A percentile compares a stretch with the other conserved stretches of the same genome.
phyloP scores from a whole-genome alignment of 768 basidiomycete genomes.

The Chalciporus sphaerocephalus region DNA sequence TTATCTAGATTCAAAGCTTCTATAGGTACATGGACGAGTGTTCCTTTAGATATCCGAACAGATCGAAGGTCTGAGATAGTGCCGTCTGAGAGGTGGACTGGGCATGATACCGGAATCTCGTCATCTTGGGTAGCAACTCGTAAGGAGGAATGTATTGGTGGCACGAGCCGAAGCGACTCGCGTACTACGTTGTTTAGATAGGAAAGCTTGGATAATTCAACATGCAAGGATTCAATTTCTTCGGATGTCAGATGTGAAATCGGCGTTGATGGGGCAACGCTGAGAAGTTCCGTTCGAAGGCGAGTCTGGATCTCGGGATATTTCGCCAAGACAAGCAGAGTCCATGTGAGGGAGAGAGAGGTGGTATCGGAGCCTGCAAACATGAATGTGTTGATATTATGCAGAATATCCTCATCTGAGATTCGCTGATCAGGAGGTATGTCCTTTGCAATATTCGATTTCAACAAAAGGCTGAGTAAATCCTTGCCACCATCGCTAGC shows the following conservation, averaged over 20 bases:
- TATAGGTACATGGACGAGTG: constrained; percentile 71
- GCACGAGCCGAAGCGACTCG: constrained; percentile 73
- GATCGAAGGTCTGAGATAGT: constrained; percentile 38
- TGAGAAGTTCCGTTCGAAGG: constrained; percentile 64
- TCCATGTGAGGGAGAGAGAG: constrained; percentile 81
- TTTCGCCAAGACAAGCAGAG: constrained; percentile 67
- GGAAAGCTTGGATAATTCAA: constrained; percentile 54
- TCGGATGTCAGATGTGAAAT: constrained; percentile 52
- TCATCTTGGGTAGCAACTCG: constrained; percentile 78
- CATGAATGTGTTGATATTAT: constrained; percentile 86
- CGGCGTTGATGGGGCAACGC: constrained; percentile 39
- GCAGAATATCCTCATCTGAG: constrained; percentile 81
- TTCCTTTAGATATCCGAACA: constrained; percentile 60
- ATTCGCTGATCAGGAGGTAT: constrained; percentile 66
- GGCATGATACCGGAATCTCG: constrained; percentile 64
- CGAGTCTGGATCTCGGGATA: constrained; percentile 63
- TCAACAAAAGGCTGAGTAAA: constrained; percentile 70
- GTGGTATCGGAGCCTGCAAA: constrained; percentile 89
- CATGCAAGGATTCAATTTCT: constrained; percentile 58
- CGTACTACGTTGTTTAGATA: constrained; percentile 72
- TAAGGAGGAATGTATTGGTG: constrained; percentile 78
- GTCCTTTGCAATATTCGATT: constrained; percentile 74
- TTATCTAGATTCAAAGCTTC: constrained; percentile 80
- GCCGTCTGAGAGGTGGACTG: constrained; percentile 51
- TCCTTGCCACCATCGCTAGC: constrained; percentile 61